Evolutionary conservation across 179 eudicot genomes (phyloP), one percentile per base, ranked within the genome.

Genomic region (Silene vulgaris): DNA sequence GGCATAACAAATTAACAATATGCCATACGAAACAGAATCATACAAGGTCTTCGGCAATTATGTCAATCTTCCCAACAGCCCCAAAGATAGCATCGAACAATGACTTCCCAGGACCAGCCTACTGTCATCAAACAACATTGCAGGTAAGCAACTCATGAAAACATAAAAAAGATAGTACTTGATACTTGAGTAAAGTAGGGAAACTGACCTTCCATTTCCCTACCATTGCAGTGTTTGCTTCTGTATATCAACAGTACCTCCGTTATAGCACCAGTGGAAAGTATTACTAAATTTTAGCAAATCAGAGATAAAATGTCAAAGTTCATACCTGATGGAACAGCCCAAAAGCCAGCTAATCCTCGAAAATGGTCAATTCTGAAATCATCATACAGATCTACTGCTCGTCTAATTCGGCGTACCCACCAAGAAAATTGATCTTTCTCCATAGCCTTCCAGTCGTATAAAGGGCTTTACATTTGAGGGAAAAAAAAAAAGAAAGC

Each of bases 281-380:
- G 37, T 20, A 72, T 30, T 60, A 21, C 61, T 71, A n/a, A 45
- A 19, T 4, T 21, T 70, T 13, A 48, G 20, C 45, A 28, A 57
- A 50, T n/a, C 54, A 40, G 1, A 8, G 32, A 29, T 20, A 78
- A 61, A 65, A 63, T 75, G 35, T 65, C 35, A 57, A 70, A 87
- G 80, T 23, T 17, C 64, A 65, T 85, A 94, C 99, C 97, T 75
- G 95, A 86, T 75, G 97, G 97, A 79, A 95, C 97, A 75, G 99
- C 99, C 99, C 99, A 95, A 86, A 78, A 95, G 72, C 99, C 99
- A 76, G 97, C 90, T 85, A 95, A 90, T 81, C 97, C 99, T 86
- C 99, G 87, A 59, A 95, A 95, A 80, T 95, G 99, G 78, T 95
- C 99, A 80, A 95, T 95, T 84, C 97, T 86, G 82, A 95, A 95